Percentiles rank a stretch among this genome's conserved stretches.
These are phyloP conservation scores for Rubia tinctorum DNA, from an alignment of 305 asterid genomes.

Conservation along the genomic window DNA sequence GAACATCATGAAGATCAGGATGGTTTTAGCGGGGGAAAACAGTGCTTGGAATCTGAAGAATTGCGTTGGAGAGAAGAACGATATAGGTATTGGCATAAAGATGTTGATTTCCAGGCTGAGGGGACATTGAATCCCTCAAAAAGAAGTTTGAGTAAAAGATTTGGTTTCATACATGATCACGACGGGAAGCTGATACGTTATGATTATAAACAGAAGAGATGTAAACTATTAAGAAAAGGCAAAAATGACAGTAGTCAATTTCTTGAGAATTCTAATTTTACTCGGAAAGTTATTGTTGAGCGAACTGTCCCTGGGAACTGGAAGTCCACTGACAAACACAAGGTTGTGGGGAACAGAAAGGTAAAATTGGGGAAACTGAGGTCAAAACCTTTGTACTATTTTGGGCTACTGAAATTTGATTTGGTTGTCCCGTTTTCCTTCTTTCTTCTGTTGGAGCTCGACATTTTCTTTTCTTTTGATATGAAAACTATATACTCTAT, in stretches of 20 bases:
- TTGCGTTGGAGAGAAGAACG: conserved; percentile 31
- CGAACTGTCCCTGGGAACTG: conserved; percentile 29
- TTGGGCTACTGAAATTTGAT: conserved; percentile 26
- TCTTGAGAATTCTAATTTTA: conserved; percentile 26
- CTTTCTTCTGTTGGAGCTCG: background rate
- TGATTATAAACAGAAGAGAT: conserved; percentile 27
- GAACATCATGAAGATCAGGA: conserved; percentile 22
- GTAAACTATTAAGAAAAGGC: conserved; percentile 27
- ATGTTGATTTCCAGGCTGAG: conserved; percentile 24
- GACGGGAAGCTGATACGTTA: conserved; percentile 26
- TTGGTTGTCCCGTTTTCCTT: conserved; percentile 13
- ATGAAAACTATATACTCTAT: background rate
- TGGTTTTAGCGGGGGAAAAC: conserved; percentile 28
- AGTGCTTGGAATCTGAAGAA: conserved; percentile 30
- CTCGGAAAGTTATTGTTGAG: conserved; percentile 26
- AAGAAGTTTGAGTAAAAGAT: conserved; percentile 21
- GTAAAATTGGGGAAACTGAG: conserved; percentile 43
- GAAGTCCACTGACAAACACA: conserved; percentile 41
- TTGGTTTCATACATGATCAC: conserved; percentile 32
- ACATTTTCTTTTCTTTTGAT: background rate
- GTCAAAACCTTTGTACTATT: conserved; percentile 33
- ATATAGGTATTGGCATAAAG: conserved; percentile 25
- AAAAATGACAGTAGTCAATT: conserved; percentile 25
- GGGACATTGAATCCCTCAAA: conserved; percentile 28
- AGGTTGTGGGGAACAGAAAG: conserved; percentile 48